A percentile compares a stretch with the other conserved stretches of the same genome.
Evolutionary conservation across 2,329 filamentous ascomycete species (phyloP).

Genomic region (Ambrosiella beaveri): DNA sequence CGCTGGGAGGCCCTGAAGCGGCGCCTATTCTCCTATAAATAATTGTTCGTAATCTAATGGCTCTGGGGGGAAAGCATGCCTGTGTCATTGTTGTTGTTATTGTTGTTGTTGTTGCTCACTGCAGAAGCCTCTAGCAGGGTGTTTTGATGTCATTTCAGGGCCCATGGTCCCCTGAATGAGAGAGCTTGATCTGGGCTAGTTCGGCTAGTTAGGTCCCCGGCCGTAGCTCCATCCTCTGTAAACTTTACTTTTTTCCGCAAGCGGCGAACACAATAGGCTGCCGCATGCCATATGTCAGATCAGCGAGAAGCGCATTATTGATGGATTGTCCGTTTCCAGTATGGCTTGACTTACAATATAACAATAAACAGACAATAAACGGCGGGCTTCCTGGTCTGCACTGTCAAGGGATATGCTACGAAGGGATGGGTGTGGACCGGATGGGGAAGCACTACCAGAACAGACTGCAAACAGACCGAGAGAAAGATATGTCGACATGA

Average conservation of each 20-base stretch:
- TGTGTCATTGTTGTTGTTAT: not conserved
- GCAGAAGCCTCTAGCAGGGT: not conserved
- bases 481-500: not conserved
- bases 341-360: no score
- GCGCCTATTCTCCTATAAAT: not conserved
- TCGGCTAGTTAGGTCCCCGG: not conserved
- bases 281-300: not conserved
- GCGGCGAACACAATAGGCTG: not conserved
- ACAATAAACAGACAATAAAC: not conserved
- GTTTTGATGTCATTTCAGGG: not conserved
- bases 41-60: not conserved
- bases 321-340: no score
- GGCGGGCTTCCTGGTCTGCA: not conserved
- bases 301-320: not conserved
- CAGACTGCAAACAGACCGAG: not conserved
- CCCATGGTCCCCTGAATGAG: not conserved
- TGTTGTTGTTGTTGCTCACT: not conserved
- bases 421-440: not conserved
- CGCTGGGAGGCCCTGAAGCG: not conserved
- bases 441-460: not conserved
- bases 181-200: not conserved
- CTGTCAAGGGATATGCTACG: not conserved
- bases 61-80: not conserved
- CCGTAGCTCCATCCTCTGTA: no score
- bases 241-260: not conserved